Base-by-base conservation (phyloP, 495 filamentous ascomycete species). In the Trichoderma parareesei region DNA sequence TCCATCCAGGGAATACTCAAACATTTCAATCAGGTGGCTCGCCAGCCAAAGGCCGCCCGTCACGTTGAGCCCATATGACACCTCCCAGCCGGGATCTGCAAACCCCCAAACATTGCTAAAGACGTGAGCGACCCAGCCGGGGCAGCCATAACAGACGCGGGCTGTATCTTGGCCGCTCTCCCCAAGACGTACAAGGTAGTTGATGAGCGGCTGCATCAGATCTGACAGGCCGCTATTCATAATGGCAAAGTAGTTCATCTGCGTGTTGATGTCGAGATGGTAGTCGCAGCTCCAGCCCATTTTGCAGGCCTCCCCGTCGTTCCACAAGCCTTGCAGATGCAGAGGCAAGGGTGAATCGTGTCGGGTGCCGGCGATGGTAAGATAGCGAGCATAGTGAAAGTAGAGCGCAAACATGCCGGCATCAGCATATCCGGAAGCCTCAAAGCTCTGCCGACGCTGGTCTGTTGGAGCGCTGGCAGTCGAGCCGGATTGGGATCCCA, bases 231-330 rank as follows among this genome's bases (percentile, higher is more conserved):
- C 82, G n/a, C 74, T 77, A 20, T 70, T 60, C 55, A 76, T 71
- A 37, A 75, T 73, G 9, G 72, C 72, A 77, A 78, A 82, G 66
- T 84, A 83, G 70, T 82, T 84, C 81, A 83, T 84, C 69, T 83
- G 75, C 1, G 75, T 72, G 63, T 84, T 84, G 69, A 82, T 76
- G 60, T 82, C 82, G 61, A 77, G 76, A 9, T 80, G 81, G 64
- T 75, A 83, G 46, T 77, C 79, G 38, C 74, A 75, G 40, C 77
- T 77, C 81, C 79, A 84, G 49, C 64, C 64, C 66, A 67, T 67
- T 46, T 75, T 71, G 4, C 75, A 76, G 49, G 72, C 70, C 59
- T 79, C 79, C 9, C 73, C 72, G 14, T 76, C 71, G 43, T 83
- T 82, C 81, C 78, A 82, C 44, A 82, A 75, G 5, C 78, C 79